Base-by-base conservation (phyloP, 129 eudicot species). In the Artemisia argyi region DNA sequence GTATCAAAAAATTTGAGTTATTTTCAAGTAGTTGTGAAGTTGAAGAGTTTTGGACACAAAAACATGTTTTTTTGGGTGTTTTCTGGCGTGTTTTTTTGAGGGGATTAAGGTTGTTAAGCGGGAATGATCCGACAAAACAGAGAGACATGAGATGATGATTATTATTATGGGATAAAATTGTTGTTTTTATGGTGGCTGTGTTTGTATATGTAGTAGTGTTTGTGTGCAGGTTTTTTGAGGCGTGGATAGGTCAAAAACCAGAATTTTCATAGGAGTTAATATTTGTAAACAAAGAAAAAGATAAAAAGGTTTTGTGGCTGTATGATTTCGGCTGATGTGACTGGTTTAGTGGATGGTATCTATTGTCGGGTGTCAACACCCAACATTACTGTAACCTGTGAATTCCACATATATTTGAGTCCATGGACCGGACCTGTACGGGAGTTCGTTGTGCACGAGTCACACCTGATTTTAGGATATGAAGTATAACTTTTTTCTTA, bases 121-220 rank as follows among this genome's bases (percentile, higher is more conserved):
- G 59, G 66, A 79, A 13, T 39, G 63, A 53, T 13, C 58, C 46
- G 28, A 61, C 30, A 77, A 81, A 69, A 78, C 76, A 76, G 76
- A 72, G 77, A 71, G 82, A 79, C 76, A 77, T 77, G 68, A 64
- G 52, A 68, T 69, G 30, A 46, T 30, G 49, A n/a, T n/a, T n/a
- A n/a, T n/a, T 51, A 24, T 0, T 74, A 20, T 47, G 47, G 67
- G 16, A 52, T n/a, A n/a, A n/a, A n/a, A n/a, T 52, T 9, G 17
- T 52, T 52, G 17, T 52, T 52, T 3, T 15, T 52, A 17, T 52
- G 57, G 57, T 2, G 17, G 18, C 8, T 26, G 5, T 11, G 14
- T 20, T 20, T 54, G 19, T 19, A 56, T 56, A 1, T 18, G 22
- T 18, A 56, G 46, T 39, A 35, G 42, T 64, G 15, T 65, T 10